phyloP scores from a whole-genome alignment of 345 rosid species.

The Abelmoschus esculentus region DNA sequence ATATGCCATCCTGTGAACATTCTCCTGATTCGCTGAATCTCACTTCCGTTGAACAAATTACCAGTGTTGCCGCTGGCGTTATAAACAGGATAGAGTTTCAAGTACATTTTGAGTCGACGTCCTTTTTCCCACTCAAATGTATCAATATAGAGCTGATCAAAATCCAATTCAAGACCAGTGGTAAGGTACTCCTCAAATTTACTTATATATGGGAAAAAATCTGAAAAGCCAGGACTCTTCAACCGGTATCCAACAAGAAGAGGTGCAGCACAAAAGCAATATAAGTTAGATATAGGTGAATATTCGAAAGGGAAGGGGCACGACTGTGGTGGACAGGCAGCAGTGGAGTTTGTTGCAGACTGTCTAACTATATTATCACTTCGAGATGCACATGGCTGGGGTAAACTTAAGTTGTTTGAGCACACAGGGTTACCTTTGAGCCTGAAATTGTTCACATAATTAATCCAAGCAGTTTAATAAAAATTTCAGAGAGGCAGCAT shows the following conservation, averaged over 20 bases:
- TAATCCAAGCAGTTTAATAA: not conserved
- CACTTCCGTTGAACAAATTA: slow-evolving; percentile 49
- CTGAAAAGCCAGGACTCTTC: slow-evolving; percentile 86
- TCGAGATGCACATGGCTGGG: slow-evolving; percentile 39
- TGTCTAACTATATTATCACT: slow-evolving; percentile 15
- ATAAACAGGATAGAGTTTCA: slow-evolving; percentile 54
- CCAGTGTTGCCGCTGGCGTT: slow-evolving; percentile 19
- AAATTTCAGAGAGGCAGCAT: slow-evolving; percentile 7
- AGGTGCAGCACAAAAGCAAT: slow-evolving; percentile 81
- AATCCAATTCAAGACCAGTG: slow-evolving; percentile 40
- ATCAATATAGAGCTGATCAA: slow-evolving; percentile 47
- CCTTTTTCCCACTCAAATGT: slow-evolving; percentile 55
- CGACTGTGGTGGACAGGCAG: slow-evolving; percentile 33
- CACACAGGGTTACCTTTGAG: slow-evolving; percentile 84
- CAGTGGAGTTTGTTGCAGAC: slow-evolving; percentile 20
- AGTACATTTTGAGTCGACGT: slow-evolving; percentile 67
- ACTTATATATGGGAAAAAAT: slow-evolving; percentile 41
- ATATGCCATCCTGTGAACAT: slow-evolving; percentile 78
- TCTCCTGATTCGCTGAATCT: slow-evolving; percentile 45
- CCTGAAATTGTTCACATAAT: slow-evolving; percentile 42
- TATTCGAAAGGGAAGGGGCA: slow-evolving; percentile 68
- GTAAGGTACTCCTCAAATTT: slow-evolving; percentile 47
- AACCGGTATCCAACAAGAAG: slow-evolving; percentile 66
- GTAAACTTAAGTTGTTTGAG: slow-evolving; percentile 26
- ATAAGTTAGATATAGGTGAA: slow-evolving; percentile 31